A percentile compares a stretch with the other conserved stretches of the same genome.
phyloP scores from a whole-genome alignment of 495 filamentous ascomycete genomes.

The Talaromyces proteolyticus region DNA sequence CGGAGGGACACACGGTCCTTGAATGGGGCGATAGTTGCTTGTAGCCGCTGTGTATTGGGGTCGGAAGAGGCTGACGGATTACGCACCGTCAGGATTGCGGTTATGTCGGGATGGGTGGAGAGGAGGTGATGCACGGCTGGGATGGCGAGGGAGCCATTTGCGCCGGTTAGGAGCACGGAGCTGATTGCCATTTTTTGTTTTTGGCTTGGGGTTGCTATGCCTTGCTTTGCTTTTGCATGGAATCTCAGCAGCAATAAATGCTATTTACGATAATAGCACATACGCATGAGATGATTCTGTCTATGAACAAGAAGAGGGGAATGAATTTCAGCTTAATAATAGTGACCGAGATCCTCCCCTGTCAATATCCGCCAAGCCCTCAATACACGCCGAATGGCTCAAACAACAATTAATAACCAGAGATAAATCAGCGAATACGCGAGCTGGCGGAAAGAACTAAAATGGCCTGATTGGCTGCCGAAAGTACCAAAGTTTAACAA shows the following conservation, averaged over 20 bases:
- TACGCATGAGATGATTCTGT: too few relatives aligned
- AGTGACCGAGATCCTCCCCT: too few relatives aligned
- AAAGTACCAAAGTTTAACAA: too few relatives aligned
- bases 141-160: conserved; percentile 33
- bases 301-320: too few relatives aligned
- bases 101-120: conserved; percentile 19
- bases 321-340: too few relatives aligned
- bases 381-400: too few relatives aligned
- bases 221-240: not conserved
- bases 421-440: too few relatives aligned
- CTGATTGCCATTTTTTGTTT: not conserved
- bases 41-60: not conserved
- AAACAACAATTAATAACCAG: too few relatives aligned
- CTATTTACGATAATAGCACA: too few relatives aligned
- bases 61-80: conserved; percentile 15
- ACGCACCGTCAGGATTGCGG: conserved; percentile 35
- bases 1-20: conserved; percentile 20
- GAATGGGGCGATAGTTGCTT: not conserved
- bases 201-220: not conserved
- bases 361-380: too few relatives aligned
- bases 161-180: conserved; percentile 33
- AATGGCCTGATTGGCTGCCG: too few relatives aligned
- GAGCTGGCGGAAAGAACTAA: too few relatives aligned
- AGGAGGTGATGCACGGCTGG: conserved; percentile 28
- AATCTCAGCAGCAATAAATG: not conserved